Percentiles rank a stretch among this genome's conserved stretches.
phyloP scores from a whole-genome alignment of 1,139 yeast species.

The Sugiyamaella xylanicola region DNA sequence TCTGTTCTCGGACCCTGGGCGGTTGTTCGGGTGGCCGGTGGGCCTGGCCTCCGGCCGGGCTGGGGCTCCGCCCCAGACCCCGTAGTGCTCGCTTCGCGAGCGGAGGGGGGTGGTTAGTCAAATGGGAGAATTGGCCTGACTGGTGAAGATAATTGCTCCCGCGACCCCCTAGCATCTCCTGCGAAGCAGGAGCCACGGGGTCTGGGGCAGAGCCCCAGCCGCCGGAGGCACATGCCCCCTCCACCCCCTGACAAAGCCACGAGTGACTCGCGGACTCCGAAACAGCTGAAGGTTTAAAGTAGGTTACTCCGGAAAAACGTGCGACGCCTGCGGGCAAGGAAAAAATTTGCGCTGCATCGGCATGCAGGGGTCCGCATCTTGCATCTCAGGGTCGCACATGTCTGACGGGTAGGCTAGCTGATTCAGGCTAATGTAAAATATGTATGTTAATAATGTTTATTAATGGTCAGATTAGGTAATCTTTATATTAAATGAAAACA shows the following conservation, averaged over 20 bases:
- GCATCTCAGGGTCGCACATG: background rate
- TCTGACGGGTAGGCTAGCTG: background rate
- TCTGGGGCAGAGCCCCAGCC: too few species aligned
- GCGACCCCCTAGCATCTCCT: too few species aligned
- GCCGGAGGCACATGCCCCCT: too few species aligned
- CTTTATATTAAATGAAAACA: background rate
- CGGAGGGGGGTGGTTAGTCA: background rate
- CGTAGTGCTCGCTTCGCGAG: background rate
- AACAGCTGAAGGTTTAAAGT: too few species aligned
- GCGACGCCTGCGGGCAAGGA: background rate
- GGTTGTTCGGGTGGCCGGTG: background rate
- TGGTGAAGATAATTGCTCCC: too few species aligned
- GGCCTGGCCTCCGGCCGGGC: background rate
- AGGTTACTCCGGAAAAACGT: too few species aligned
- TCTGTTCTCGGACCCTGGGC: too few species aligned
- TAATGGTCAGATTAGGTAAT: background rate
- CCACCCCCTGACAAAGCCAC: too few species aligned
- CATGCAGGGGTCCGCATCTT: background rate
- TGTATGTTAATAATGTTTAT: background rate
- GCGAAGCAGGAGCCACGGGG: too few species aligned
- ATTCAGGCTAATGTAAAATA: background rate
- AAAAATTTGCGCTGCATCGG: background rate
- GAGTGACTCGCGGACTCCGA: too few species aligned
- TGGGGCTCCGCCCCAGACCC: slow-evolving; percentile 1
- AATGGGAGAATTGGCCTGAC: too few species aligned